A percentile compares a stretch with the other conserved stretches of the same genome.
Evolutionary conservation across 106 monocot genomes (phyloP).

Genomic region (Alisma plantagoaquatica): DNA sequence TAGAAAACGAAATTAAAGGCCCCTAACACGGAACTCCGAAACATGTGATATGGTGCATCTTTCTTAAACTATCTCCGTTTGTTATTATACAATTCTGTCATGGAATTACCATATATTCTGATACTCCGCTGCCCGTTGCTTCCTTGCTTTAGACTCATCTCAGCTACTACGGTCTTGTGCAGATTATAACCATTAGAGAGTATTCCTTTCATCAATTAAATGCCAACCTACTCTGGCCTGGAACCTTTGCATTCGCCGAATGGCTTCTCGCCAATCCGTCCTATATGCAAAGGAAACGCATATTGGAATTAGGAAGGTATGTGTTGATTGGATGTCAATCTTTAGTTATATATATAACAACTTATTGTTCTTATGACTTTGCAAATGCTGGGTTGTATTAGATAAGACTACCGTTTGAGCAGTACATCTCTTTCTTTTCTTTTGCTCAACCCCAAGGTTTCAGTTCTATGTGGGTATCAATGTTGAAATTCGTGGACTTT

Average conservation of each 20-base stretch:
- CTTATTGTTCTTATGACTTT: too few species aligned
- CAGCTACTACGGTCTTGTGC: constrained; percentile 11
- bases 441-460: too few species aligned
- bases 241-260: constrained; percentile 71
- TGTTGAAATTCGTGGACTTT: too few species aligned
- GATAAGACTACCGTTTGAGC: too few species aligned
- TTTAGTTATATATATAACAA: too few species aligned
- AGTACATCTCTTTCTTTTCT: too few species aligned
- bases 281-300: constrained; percentile 36
- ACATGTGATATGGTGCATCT: too few species aligned
- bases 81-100: neutral
- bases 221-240: constrained; percentile 98
- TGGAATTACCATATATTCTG: neutral
- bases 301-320: constrained; percentile 92
- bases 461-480: too few species aligned
- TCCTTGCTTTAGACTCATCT: neutral
- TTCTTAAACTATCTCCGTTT: neutral
- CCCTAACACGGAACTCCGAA: too few species aligned
- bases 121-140: neutral
- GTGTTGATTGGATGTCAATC: too few species aligned
- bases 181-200: constrained; percentile 65
- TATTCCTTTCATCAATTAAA: constrained; percentile 82
- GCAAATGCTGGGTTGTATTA: too few species aligned
- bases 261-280: constrained; percentile 57
- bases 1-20: too few species aligned